phyloP scores from a whole-genome alignment of 495 filamentous ascomycete genomes.

The Aspergillus baeticus region DNA sequence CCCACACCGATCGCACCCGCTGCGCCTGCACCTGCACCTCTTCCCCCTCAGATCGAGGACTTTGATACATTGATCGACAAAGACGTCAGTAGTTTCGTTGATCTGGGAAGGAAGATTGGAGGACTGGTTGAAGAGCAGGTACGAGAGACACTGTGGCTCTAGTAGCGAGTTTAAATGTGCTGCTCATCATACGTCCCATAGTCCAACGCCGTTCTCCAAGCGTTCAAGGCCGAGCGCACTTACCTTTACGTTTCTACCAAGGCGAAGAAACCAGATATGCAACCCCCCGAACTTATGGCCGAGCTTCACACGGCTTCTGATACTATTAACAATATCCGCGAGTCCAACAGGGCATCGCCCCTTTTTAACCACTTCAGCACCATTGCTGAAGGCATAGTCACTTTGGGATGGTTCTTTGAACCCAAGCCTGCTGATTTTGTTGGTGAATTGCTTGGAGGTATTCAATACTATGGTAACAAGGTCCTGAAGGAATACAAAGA shows the following conservation, averaged over 20 bases:
- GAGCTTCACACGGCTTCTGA: conserved; percentile 78
- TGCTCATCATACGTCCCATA: conserved; percentile 22
- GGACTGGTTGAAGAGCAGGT: conserved; percentile 81
- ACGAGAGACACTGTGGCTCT: conserved; percentile 11
- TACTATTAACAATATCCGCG: conserved; percentile 71
- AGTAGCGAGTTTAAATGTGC: background rate
- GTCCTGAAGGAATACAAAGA: conserved; percentile 88
- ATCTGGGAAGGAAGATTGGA: conserved; percentile 73
- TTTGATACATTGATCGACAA: conserved; percentile 78
- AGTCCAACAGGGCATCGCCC: conserved; percentile 69
- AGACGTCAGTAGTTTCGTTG: conserved; percentile 74
- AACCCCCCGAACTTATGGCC: conserved; percentile 70
- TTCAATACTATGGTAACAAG: conserved; percentile 89
- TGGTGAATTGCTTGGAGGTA: conserved; percentile 70
- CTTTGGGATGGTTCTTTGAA: conserved; percentile 83
- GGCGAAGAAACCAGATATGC: conserved; percentile 83
- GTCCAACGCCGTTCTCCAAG: conserved; percentile 59
- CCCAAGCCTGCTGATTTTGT: conserved; percentile 79
- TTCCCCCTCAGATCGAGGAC: conserved; percentile 78
- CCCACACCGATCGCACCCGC: conserved; percentile 44
- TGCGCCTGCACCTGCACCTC: conserved; percentile 50
- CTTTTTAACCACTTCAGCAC: conserved; percentile 77
- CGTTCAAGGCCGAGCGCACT: conserved; percentile 80
- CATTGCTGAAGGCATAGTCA: conserved; percentile 84
- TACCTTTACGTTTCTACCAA: conserved; percentile 87